These are phyloP conservation scores for Trichoderma parareesei DNA, from an alignment of 495 filamentous ascomycete species.

Conservation along the genomic window DNA sequence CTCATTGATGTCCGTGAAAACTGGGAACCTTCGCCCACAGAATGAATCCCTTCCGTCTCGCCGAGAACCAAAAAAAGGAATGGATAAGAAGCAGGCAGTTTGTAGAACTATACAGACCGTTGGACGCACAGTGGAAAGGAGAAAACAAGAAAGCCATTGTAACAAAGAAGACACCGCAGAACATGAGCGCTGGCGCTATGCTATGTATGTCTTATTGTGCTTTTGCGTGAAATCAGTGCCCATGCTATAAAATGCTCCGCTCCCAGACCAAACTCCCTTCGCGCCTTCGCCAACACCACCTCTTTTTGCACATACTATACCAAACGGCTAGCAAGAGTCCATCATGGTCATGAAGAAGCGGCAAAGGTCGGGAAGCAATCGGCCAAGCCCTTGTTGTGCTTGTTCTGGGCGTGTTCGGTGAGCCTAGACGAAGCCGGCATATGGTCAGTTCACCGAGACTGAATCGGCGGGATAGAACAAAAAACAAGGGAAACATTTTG, in stretches of 20 bases:
- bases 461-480: neutral
- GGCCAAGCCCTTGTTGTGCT: slow-evolving; percentile 43
- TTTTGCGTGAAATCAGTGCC: neutral
- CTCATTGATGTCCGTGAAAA: slow-evolving; percentile 26
- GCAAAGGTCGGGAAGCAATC: slow-evolving; percentile 46
- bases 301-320: neutral
- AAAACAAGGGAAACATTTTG: neutral
- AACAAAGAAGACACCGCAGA: neutral
- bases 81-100: neutral
- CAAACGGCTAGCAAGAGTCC: neutral
- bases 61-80: neutral
- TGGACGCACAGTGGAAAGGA: neutral
- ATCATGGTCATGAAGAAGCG: neutral
- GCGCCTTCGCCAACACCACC: neutral
- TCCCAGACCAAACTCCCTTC: slow-evolving; percentile 3
- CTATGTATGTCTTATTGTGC: slow-evolving; percentile 1
- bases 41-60: neutral
- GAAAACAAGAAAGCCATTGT: neutral
- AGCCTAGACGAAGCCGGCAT: slow-evolving; percentile 23
- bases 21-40: neutral
- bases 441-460: slow-evolving; percentile 11
- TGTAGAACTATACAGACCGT: neutral
- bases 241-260: slow-evolving; percentile 1
- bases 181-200: neutral
- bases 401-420: slow-evolving; percentile 46